phyloP scores from a whole-genome alignment of 192 early-diverging fungal species.

The Entomortierella chlamydospora region DNA sequence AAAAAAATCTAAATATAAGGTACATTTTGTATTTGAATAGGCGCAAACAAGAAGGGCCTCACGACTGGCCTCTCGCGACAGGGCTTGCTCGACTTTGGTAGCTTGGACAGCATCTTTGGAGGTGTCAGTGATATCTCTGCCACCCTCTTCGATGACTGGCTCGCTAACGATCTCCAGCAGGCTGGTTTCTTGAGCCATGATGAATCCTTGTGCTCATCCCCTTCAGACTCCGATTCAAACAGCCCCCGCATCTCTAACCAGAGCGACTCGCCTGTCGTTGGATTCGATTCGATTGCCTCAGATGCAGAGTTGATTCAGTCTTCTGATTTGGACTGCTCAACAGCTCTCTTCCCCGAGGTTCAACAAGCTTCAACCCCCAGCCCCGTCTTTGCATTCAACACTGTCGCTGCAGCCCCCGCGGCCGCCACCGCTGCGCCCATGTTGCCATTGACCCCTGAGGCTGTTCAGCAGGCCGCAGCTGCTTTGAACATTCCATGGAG shows the following conservation, averaged over 20 bases:
- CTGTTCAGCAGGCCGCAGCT: conserved; percentile 51
- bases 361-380: not conserved
- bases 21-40: not conserved
- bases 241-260: conserved; percentile 19
- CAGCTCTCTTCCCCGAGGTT: conserved; percentile 46
- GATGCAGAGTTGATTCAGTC: conserved; percentile 34
- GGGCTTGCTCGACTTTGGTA: conserved; percentile 32
- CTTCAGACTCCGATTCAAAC: conserved; percentile 32
- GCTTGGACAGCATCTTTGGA: conserved; percentile 33
- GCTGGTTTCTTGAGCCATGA: conserved; percentile 49
- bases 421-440: conserved; percentile 11
- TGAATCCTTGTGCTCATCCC: conserved; percentile 24
- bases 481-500: conserved; percentile 56
- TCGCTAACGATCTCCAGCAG: conserved; percentile 62
- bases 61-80: conserved; percentile 1
- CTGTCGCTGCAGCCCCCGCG: conserved; percentile 4
- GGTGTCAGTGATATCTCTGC: conserved; percentile 23
- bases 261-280: conserved; percentile 42
- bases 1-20: conserved; percentile 2
- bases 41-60: conserved; percentile 21
- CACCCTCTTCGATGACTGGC: conserved; percentile 63
- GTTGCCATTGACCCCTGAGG: conserved; percentile 42
- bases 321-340: conserved; percentile 16
- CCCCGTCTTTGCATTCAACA: conserved; percentile 5
- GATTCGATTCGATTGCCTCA: conserved; percentile 46